Evolutionary conservation across 140 eudicot species (phyloP), one percentile per base, ranked within the genome.

Genomic region (Eryngium alpinum): DNA sequence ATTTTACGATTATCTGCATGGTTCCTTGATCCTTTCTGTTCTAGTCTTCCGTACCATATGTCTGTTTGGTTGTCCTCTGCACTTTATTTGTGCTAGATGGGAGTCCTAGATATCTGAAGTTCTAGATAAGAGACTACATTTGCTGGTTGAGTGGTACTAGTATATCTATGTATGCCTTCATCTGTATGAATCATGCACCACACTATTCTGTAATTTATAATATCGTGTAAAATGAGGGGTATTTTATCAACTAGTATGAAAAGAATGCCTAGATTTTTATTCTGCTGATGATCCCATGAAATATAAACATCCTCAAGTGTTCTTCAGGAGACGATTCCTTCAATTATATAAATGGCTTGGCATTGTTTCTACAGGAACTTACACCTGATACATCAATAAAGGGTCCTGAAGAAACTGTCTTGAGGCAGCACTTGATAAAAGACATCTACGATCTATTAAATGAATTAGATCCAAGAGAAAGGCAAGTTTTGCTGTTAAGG

Each of bases 331-430:
- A 31, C 51, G 24, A 13, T 46, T 43, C 53, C 22, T 60, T 29
- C 1, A 38, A 59, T 5, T 74, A 73, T 43, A 7, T 7, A 34
- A 38, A n/a, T 53, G 67, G 43, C 78, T 80, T 79, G 81, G 1
- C n/a, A 24, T 70, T 81, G 13, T 4, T 78, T 19, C 38, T 38
- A 43, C 88, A 94, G 98, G 98, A 94, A 80, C 69, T 86, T 80
- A 89, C 62, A 49, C 89, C 97, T 18, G 98, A 94, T 87, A 87
- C 86, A 76, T 85, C 95, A 50, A 75, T 86, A 78, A 65, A 77
- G 90, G 84, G 85, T n/a, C 94, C 98, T 2, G 97, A 88, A 81
- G 94, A 90, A 84, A 72, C 79, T 12, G 84, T 92, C 14, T 44
- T 82, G 76, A 86, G 87, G 88, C 83, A 90, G 77, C 90, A 90